phyloP scores from a whole-genome alignment of 2,329 filamentous ascomycete genomes.

The Blumeria hordei region DNA sequence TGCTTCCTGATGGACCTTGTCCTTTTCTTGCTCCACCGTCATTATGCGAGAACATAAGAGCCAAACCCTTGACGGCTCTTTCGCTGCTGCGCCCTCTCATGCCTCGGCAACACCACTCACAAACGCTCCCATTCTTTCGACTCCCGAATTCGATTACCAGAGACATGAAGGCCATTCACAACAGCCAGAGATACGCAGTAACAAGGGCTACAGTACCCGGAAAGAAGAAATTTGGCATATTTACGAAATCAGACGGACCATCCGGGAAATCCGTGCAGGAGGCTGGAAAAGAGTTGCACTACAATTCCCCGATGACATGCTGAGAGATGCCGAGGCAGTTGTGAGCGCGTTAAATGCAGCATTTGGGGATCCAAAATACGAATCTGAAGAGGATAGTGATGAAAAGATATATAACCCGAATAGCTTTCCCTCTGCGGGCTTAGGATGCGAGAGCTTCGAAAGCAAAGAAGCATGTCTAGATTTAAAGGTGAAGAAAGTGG shows the following conservation, averaged over 20 bases:
- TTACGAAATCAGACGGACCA: constrained; percentile 70
- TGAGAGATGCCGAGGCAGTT: constrained; percentile 62
- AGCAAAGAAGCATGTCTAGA: background rate
- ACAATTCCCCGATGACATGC: constrained; percentile 91
- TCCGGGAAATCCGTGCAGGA: constrained; percentile 46
- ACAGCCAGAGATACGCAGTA: background rate
- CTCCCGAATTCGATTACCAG: constrained; percentile 34
- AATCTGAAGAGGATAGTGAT: constrained; percentile 2
- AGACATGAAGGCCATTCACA: constrained; percentile 21
- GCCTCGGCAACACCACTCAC: constrained; percentile 3
- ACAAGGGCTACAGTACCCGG: constrained; percentile 2
- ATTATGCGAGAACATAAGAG: no score
- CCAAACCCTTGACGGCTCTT: no score
- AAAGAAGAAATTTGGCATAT: constrained; percentile 50
- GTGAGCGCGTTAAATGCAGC: constrained; percentile 38
- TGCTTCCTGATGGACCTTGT: no score
- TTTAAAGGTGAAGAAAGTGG: no score
- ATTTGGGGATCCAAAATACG: constrained; percentile 12
- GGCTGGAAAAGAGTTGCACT: constrained; percentile 58
- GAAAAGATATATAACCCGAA: background rate
- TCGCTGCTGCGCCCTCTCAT: no score
- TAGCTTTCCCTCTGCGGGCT: background rate
- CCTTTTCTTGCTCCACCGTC: no score
- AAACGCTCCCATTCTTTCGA: constrained; percentile 35
- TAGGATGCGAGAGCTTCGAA: background rate